phyloP scores from a whole-genome alignment of 306 rosid genomes.

The Prinsepia uniflora region DNA sequence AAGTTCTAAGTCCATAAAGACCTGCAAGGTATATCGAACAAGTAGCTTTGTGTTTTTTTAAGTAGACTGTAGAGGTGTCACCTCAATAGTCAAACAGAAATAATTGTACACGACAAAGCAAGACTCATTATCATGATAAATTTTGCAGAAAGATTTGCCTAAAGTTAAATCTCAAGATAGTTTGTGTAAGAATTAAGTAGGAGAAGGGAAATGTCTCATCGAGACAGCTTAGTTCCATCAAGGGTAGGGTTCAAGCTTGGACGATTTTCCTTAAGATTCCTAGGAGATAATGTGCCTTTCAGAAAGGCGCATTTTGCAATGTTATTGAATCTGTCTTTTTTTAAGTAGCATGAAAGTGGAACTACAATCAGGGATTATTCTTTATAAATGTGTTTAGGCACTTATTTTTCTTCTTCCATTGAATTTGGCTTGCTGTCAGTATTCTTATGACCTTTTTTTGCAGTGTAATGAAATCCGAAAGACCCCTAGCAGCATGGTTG shows the following conservation, averaged over 20 bases:
- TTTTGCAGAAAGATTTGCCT: neutral
- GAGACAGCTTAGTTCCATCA: neutral
- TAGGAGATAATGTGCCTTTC: neutral
- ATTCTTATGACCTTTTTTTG: slow-evolving; percentile 18
- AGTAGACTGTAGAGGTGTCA: neutral
- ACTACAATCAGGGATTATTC: neutral
- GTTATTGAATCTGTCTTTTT: neutral
- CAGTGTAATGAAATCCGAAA: slow-evolving; percentile 85
- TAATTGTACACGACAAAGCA: neutral
- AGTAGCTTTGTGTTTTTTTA: neutral
- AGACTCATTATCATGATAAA: neutral
- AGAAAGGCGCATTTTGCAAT: neutral
- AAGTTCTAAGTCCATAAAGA: neutral
- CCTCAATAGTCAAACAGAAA: neutral
- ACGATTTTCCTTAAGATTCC: neutral
- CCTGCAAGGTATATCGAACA: neutral
- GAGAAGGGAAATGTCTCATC: neutral
- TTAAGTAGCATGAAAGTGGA: neutral
- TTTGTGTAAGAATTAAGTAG: neutral
- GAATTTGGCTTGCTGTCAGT: slow-evolving; percentile 1
- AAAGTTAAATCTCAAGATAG: neutral
- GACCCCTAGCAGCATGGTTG: slow-evolving; percentile 51
- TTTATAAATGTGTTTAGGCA: neutral
- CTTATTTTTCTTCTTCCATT: neutral
- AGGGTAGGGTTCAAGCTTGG: neutral